Conservation (phyloP, 176 grass and related monocot genomes). For the Phoenix roebelenii region DNA sequence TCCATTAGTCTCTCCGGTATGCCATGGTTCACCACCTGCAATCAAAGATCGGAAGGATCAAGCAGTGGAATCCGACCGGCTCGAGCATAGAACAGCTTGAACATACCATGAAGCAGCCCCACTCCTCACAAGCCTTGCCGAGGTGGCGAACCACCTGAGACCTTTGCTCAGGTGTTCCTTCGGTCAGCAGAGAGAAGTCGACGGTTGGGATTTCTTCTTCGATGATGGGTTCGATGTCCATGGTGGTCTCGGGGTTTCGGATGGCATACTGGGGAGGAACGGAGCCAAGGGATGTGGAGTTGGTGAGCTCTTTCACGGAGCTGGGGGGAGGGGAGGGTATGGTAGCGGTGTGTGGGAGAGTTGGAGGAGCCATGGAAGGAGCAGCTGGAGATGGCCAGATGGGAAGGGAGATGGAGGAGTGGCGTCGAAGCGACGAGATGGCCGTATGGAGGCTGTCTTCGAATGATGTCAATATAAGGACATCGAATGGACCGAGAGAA, state of each 20-base stretch:
- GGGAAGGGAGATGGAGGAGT: too few species aligned
- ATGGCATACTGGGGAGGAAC: neutral
- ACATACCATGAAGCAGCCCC: slow-evolving; percentile 79
- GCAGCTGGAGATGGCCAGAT: too few species aligned
- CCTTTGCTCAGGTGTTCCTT: slow-evolving; percentile 28
- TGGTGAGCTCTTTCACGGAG: slow-evolving; percentile 12
- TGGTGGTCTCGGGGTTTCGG: neutral
- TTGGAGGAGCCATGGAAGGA: neutral
- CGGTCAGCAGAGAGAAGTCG: slow-evolving; percentile 34
- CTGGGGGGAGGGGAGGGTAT: neutral
- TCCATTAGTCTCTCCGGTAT: slow-evolving; percentile 37
- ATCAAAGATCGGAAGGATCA: neutral
- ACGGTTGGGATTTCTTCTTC: slow-evolving; percentile 38
- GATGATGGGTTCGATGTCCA: neutral
- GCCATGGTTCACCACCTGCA: slow-evolving; percentile 63
- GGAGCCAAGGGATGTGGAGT: neutral
- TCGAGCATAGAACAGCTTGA: neutral
- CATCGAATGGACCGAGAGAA: too few species aligned
- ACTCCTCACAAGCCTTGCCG: slow-evolving; percentile 48
- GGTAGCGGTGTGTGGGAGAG: neutral
- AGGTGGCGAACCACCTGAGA: slow-evolving; percentile 24
- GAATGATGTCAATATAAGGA: too few species aligned
- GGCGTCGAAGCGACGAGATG: too few species aligned
- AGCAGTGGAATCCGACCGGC: too few species aligned
- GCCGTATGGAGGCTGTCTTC: too few species aligned